phyloP scores from a whole-genome alignment of 2,329 filamentous ascomycete genomes.

The Colletotrichum sublineola region DNA sequence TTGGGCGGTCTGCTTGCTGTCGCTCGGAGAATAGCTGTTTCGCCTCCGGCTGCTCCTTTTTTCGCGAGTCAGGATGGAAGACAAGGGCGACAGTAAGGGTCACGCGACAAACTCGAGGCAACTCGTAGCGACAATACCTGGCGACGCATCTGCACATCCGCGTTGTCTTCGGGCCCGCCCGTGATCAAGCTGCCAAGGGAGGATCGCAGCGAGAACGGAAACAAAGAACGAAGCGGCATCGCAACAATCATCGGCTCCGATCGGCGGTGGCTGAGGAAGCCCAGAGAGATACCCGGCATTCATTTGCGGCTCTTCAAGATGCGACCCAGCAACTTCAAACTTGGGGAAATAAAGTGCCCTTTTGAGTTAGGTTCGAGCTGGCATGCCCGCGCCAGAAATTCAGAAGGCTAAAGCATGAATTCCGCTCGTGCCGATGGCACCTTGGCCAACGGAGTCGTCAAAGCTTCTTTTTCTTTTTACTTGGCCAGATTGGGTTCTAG shows the following conservation, averaged over 20 bases:
- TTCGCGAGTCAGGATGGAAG: conserved; percentile 17
- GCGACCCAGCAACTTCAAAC: neutral
- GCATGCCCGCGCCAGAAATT: conserved; percentile 15
- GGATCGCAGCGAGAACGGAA: neutral
- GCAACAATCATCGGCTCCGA: neutral
- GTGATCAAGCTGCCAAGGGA: conserved; percentile 14
- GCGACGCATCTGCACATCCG: conserved; percentile 20
- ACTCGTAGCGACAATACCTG: conserved; percentile 26
- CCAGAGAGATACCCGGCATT: neutral
- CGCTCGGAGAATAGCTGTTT: neutral
- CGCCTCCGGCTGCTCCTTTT: neutral
- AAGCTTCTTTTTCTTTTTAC: conserved; percentile 38
- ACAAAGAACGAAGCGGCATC: neutral
- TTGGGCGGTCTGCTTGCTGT: neutral
- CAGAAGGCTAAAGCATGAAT: conserved; percentile 1
- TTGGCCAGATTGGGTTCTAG: conserved; percentile 12
- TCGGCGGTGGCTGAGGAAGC: neutral
- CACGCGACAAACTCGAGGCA: conserved; percentile 9
- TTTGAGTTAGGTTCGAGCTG: conserved; percentile 35
- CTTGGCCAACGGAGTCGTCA: conserved; percentile 3
- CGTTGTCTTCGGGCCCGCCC: neutral
- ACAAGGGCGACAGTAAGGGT: neutral
- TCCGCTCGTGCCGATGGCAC: conserved; percentile 7
- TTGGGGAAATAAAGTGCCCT: neutral
- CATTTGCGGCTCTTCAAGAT: neutral